Conservation (phyloP, 768 basidiomycete species). For the Mycena epipterygia region DNA sequence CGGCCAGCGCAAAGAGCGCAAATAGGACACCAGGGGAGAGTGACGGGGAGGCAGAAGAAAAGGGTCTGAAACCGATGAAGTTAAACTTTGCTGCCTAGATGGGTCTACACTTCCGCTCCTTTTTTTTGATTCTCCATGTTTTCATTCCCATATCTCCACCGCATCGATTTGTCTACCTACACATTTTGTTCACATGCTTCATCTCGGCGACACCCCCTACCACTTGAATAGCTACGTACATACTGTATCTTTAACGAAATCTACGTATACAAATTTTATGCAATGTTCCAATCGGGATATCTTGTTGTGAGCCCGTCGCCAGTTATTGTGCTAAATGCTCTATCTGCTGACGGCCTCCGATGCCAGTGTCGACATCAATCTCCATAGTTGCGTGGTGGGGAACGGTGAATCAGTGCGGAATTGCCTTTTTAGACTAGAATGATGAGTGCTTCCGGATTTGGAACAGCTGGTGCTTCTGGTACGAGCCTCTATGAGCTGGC, state of each 20-base stretch:
- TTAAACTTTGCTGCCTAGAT: slow-evolving; percentile 20
- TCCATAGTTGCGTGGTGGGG: too few species aligned
- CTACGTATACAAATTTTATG: slow-evolving; percentile 19
- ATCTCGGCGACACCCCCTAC: slow-evolving; percentile 29
- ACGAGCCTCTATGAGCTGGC: too few species aligned
- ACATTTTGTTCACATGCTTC: slow-evolving; percentile 19
- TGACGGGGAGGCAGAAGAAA: slow-evolving; percentile 21
- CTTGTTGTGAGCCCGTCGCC: too few species aligned
- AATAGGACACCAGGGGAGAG: neutral
- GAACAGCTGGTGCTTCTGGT: too few species aligned
- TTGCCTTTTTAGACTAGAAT: neutral
- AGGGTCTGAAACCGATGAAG: slow-evolving; percentile 4
- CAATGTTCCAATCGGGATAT: too few species aligned
- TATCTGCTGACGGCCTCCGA: too few species aligned
- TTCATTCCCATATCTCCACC: neutral
- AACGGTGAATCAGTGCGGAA: neutral
- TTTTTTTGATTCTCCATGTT: slow-evolving; percentile 4
- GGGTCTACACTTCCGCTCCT: neutral
- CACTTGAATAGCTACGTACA: slow-evolving; percentile 18
- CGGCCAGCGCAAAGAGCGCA: neutral
- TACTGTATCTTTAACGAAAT: slow-evolving; percentile 30
- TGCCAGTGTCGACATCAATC: too few species aligned
- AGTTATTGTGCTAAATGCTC: too few species aligned
- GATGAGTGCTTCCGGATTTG: neutral
- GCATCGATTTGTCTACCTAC: slow-evolving; percentile 13